Evolutionary conservation across 1,284 basidiomycete genomes (phyloP).

Genomic region (Cryptococcus jaspeensis): DNA sequence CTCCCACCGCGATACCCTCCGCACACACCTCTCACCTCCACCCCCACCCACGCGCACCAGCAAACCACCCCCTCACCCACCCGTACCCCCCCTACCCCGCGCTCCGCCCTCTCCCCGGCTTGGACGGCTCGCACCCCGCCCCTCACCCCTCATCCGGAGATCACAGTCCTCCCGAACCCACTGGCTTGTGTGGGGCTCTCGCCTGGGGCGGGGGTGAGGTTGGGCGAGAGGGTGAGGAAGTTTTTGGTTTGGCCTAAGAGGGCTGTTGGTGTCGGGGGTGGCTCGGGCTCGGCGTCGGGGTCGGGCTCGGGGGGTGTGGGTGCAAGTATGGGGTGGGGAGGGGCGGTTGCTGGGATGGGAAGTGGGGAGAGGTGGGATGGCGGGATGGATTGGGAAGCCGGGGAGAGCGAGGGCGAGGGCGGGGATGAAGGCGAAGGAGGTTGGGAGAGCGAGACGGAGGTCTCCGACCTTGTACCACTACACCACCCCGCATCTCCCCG

Average conservation of each 20-base stretch:
- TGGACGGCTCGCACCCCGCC: constrained; percentile 5
- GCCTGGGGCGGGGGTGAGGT: constrained; percentile 20
- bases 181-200: constrained; percentile 41
- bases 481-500: too few species aligned
- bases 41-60: constrained; percentile 15
- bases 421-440: too few species aligned
- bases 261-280: constrained; percentile 7
- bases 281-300: too few species aligned
- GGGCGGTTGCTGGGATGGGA: too few species aligned
- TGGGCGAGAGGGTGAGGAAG: constrained; percentile 27
- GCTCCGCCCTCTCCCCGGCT: constrained; percentile 5
- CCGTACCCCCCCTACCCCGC: constrained; percentile 11
- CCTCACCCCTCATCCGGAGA: constrained; percentile 25
- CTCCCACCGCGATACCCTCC: constrained; percentile 9
- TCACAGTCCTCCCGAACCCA: constrained; percentile 35
- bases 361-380: too few species aligned
- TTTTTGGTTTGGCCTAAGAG: constrained; percentile 43
- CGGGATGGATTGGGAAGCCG: too few species aligned
- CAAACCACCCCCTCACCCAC: constrained; percentile 26
- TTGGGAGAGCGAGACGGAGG: too few species aligned
- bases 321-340: too few species aligned
- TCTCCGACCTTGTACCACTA: too few species aligned
- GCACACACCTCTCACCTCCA: not conserved
- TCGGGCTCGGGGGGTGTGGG: too few species aligned
- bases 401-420: too few species aligned